A percentile compares a stretch with the other conserved stretches of the same genome.
These are phyloP conservation scores for Spencermartinsiella europaea DNA, from an alignment of 805 yeast species.

Conservation along the genomic window DNA sequence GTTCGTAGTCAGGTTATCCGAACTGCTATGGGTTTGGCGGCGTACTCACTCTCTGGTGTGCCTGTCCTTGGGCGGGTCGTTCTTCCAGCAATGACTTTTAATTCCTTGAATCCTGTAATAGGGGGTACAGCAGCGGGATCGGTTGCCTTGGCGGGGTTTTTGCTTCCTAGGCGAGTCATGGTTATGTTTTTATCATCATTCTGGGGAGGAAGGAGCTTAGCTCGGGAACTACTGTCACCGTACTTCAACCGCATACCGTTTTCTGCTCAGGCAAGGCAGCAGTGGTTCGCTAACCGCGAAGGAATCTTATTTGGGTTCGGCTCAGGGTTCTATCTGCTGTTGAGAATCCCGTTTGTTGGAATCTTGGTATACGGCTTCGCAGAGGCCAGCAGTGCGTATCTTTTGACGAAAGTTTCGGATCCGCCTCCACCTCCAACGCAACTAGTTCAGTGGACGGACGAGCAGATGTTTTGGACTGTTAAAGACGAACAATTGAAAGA, in stretches of 20 bases:
- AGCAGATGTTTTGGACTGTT: conserved; percentile 30
- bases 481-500: conserved; percentile 8
- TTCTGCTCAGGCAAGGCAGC: conserved; percentile 35
- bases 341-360: conserved; percentile 43
- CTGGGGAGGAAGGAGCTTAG: conserved; percentile 43
- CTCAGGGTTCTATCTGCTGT: conserved; percentile 39
- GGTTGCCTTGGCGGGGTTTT: conserved; percentile 33
- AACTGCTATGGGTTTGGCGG: conserved; percentile 28
- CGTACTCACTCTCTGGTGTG: conserved; percentile 34
- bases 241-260: conserved; percentile 47
- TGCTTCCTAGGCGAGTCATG: conserved; percentile 35
- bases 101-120: conserved; percentile 39
- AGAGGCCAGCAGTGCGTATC: conserved; percentile 48
- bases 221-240: conserved; percentile 45
- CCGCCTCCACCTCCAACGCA: conserved; percentile 34
- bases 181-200: conserved; percentile 39
- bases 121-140: conserved; percentile 43
- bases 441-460: conserved; percentile 28
- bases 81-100: conserved; percentile 41
- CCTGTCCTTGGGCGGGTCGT: conserved; percentile 42
- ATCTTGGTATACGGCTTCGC: conserved; percentile 48
- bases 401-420: conserved; percentile 49
- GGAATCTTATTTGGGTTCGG: conserved; percentile 57
- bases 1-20: conserved; percentile 11
- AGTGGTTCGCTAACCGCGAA: conserved; percentile 50